A percentile compares a stretch with the other conserved stretches of the same genome.
phyloP scores from a whole-genome alignment of 805 yeast genomes.

The Diddensiella santjacobensis region DNA sequence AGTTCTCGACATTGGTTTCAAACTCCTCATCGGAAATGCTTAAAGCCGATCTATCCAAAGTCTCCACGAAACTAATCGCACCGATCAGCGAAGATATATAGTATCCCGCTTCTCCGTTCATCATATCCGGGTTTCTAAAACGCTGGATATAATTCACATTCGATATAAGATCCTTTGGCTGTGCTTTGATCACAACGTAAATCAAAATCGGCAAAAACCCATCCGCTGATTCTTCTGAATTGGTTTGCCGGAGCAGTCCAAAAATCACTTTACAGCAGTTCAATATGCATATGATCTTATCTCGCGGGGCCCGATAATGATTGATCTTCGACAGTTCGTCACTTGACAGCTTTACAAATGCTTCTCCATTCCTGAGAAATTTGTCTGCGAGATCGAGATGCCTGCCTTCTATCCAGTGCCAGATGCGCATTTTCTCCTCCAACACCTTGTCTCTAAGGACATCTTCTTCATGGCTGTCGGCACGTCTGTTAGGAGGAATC shows the following conservation, averaged over 20 bases:
- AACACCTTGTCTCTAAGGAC: conserved; percentile 55
- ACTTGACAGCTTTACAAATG: conserved; percentile 63
- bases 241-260: conserved; percentile 68
- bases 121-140: conserved; percentile 69
- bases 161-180: conserved; percentile 62
- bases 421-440: conserved; percentile 52
- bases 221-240: conserved; percentile 84
- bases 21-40: conserved; percentile 61
- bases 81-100: conserved; percentile 88
- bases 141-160: conserved; percentile 82
- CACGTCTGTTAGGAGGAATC: conserved; percentile 43
- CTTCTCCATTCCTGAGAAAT: conserved; percentile 45
- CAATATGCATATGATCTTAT: conserved; percentile 83
- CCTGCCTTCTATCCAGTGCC: conserved; percentile 64
- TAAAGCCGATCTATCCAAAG: conserved; percentile 52
- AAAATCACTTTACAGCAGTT: conserved; percentile 92
- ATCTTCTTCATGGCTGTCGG: conserved; percentile 59
- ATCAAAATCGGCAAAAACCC: conserved; percentile 87
- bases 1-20: conserved; percentile 40
- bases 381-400: conserved; percentile 73
- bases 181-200: conserved; percentile 68
- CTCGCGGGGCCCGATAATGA: conserved; percentile 87
- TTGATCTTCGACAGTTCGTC: conserved; percentile 74
- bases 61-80: conserved; percentile 74
- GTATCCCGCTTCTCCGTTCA: conserved; percentile 86